Evolutionary conservation across 495 filamentous ascomycete genomes (phyloP).

Genomic region (Aspergillus steynii): DNA sequence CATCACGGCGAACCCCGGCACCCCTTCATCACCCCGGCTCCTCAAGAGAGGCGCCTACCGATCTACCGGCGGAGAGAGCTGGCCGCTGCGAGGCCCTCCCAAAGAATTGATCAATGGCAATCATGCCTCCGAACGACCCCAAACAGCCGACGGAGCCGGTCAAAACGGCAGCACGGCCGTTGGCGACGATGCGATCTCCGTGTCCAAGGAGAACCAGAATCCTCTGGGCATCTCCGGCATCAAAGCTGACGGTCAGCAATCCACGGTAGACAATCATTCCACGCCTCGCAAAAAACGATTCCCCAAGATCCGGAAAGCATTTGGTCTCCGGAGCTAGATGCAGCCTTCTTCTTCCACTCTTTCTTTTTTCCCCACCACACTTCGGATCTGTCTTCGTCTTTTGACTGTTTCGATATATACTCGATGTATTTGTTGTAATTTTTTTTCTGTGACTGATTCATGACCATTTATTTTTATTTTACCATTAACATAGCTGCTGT

Average conservation of each 20-base stretch:
- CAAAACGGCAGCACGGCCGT: constrained; percentile 12
- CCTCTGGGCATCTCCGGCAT: background rate
- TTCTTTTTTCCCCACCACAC: constrained; percentile 12
- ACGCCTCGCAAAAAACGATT: constrained; percentile 53
- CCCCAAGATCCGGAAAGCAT: constrained; percentile 47
- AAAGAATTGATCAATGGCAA: constrained; percentile 15
- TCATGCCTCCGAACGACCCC: constrained; percentile 11
- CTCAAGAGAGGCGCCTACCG: constrained; percentile 30
- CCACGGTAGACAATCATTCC: background rate
- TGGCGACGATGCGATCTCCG: background rate
- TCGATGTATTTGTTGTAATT: constrained; percentile 18
- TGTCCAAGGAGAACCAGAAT: constrained; percentile 7
- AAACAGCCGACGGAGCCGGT: constrained; percentile 18
- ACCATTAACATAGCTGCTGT: constrained; percentile 17
- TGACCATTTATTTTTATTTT: constrained; percentile 6
- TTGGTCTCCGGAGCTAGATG: constrained; percentile 42
- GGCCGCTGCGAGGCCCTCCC: constrained; percentile 29
- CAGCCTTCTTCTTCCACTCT: constrained; percentile 17
- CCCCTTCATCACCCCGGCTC: constrained; percentile 28
- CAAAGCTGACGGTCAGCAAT: background rate
- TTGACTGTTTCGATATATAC: constrained; percentile 8
- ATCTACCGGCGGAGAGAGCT: constrained; percentile 24
- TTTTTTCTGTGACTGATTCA: constrained; percentile 11
- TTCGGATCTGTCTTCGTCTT: background rate
- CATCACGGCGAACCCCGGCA: constrained; percentile 18